These are phyloP conservation scores for Emmonsiellopsis sp. DNA, from an alignment of 2,329 filamentous ascomycete genomes.

Conservation along the genomic window DNA sequence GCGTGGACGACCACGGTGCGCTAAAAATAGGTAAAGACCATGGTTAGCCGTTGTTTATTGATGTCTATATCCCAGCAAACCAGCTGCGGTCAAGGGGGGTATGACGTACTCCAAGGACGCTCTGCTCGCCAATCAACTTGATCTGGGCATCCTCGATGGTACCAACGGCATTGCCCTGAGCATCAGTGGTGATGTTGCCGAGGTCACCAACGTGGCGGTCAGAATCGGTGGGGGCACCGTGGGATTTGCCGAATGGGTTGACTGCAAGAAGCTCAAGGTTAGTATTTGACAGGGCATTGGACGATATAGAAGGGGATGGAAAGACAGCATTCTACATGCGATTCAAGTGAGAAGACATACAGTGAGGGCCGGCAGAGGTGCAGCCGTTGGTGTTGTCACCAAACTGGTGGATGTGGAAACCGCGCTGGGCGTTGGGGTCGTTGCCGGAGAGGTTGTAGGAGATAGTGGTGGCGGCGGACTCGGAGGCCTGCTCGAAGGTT, in stretches of 20 bases:
- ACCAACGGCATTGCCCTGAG: conserved; percentile 80
- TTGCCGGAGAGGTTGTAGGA: conserved; percentile 87
- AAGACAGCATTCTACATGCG: neutral
- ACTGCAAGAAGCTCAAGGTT: conserved; percentile 43
- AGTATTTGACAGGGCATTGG: neutral
- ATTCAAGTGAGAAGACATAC: conserved; percentile 44
- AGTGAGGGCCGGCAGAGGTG: conserved; percentile 96
- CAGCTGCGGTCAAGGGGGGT: neutral
- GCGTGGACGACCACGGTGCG: conserved; percentile 91
- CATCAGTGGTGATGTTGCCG: conserved; percentile 94
- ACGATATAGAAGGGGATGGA: neutral
- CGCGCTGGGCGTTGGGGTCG: conserved; percentile 91
- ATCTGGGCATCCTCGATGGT: conserved; percentile 68
- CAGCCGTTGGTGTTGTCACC: conserved; percentile 99
- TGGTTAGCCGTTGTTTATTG: neutral
- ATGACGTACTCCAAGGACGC: conserved; percentile 74
- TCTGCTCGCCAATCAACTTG: conserved; percentile 94
- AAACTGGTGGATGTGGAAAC: conserved; percentile 97
- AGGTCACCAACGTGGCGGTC: conserved; percentile 93
- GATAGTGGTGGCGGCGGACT: conserved; percentile 74
- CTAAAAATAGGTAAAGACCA: conserved; percentile 33
- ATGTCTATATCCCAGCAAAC: neutral
- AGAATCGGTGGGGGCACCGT: conserved; percentile 76
- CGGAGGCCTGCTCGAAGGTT: conserved; percentile 84
- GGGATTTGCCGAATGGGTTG: conserved; percentile 89